A percentile compares a stretch with the other conserved stretches of the same genome.
These are phyloP conservation scores for Holtermannia corniformis DNA, from an alignment of 768 basidiomycete species.

Conservation along the genomic window DNA sequence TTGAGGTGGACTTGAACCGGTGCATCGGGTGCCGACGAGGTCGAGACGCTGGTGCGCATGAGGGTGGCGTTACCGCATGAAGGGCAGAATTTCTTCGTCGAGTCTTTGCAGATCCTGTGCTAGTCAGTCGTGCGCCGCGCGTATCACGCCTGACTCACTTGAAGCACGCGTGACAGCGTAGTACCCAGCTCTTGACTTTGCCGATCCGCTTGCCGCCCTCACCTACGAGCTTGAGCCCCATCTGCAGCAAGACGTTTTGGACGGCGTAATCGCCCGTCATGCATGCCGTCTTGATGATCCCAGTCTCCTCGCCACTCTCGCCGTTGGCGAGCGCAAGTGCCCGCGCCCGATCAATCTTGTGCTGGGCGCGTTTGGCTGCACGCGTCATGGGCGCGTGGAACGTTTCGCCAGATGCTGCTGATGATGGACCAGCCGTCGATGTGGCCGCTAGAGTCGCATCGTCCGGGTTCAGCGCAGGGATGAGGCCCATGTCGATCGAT, in stretches of 20 bases:
- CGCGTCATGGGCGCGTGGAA: neutral
- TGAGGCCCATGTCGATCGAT: constrained; percentile 71
- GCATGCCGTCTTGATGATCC: constrained; percentile 53
- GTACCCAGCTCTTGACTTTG: constrained; percentile 87
- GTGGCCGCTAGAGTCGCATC: neutral
- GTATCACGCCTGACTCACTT: constrained; percentile 57
- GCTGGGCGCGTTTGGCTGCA: neutral
- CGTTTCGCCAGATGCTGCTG: neutral
- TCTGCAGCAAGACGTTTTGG: constrained; percentile 93
- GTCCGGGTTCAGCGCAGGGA: constrained; percentile 48
- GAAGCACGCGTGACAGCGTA: constrained; percentile 97
- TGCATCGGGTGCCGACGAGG: constrained; percentile 45
- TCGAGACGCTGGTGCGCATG: constrained; percentile 80
- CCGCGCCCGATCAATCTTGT: neutral
- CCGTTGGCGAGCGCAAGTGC: constrained; percentile 3
- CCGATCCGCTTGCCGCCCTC: constrained; percentile 83
- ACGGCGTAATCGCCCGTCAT: constrained; percentile 99
- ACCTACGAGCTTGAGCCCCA: constrained; percentile 81
- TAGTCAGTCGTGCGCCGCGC: constrained; percentile 1
- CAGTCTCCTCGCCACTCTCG: neutral
- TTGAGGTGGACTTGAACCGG: constrained; percentile 85
- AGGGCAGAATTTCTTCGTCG: constrained; percentile 90
- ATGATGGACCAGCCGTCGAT: neutral
- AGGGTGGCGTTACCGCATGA: constrained; percentile 91
- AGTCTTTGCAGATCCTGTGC: constrained; percentile 84